Base-by-base conservation (phyloP, 352 stramenopile genomes). In the Pythium aristosporum region DNA sequence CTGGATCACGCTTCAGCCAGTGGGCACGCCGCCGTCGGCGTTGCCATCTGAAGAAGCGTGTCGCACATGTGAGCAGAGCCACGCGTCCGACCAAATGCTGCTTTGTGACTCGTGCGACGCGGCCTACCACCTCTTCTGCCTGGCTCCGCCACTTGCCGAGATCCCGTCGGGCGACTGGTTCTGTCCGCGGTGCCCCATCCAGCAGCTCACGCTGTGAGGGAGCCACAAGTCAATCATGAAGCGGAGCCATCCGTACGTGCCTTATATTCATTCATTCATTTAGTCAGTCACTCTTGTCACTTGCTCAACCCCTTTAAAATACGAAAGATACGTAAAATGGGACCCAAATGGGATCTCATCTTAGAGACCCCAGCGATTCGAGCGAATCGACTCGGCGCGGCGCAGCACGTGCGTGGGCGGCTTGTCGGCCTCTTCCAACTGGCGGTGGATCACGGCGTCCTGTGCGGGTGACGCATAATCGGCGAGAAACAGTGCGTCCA, bases 51-150 rank as follows among this genome's bases (percentile, higher is more conserved):
- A 93, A 57, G 85, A 92, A 52, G 74, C 82, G 43, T 95, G 87
- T 42, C 80, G 80, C 37, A 72, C 77, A 34, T 96, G 87, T 43
- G 54, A 67, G 3, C 69, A 89, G 59, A 82, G 82, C 57, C 79
- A 91, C 36, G 75, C 75, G 12, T 79, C 80, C 23, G 82, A 94
- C 59, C 85, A 71, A 43, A 92, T 94, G 82, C 63, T 94, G 48
- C 65, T 94, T 20, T 96, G 87, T 48, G 85, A 94, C 63, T 92
- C 82, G 57, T 96, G 87, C 54, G 87, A 96, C 63, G 87, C 78
- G 6, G 82, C 84, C 10, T 92, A 92, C 65, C 87, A 96, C 60
- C 76, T 87, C 52, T 91, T 89, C 65, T 96, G 87, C 67, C 77
- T 93, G 6, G 66, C 79, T 25, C 85, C 85, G 42, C 76, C 80